Conservation (phyloP, 1,284 basidiomycete genomes). For the Ceratobasidium sp. region DNA sequence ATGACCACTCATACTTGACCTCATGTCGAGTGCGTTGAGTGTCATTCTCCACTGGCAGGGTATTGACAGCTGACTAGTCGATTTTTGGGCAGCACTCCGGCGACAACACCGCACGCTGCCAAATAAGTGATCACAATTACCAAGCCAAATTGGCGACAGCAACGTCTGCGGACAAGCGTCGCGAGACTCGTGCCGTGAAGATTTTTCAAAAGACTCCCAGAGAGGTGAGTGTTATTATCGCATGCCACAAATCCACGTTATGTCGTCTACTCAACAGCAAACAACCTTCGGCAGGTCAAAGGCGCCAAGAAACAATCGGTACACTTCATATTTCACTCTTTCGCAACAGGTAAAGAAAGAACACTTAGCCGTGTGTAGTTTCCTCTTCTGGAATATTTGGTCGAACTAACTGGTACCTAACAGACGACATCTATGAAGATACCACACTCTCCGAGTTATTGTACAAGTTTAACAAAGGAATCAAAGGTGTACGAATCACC, state of each 20-base stretch:
- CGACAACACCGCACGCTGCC: too few species aligned
- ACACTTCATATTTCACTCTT: not conserved
- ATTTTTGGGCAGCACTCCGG: not conserved
- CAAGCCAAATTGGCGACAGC: not conserved
- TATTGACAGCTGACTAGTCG: too few species aligned
- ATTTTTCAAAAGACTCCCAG: not conserved
- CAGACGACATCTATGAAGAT: not conserved
- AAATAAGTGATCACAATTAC: conserved; percentile 1
- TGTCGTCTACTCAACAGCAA: too few species aligned
- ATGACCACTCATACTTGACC: not conserved
- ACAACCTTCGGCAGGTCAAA: not conserved
- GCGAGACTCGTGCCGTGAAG: not conserved
- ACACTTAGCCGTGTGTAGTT: not conserved
- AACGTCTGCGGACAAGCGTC: not conserved
- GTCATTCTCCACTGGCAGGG: not conserved
- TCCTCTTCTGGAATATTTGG: too few species aligned
- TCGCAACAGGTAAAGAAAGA: not conserved
- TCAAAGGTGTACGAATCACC: not conserved
- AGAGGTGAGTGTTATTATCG: not conserved
- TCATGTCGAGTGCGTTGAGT: not conserved
- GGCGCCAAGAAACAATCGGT: not conserved
- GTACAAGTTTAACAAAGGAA: conserved; percentile 11
- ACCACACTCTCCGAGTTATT: not conserved
- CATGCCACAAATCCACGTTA: not conserved
- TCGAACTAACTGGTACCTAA: not conserved